Base-by-base conservation (phyloP, 164 flowering plant species). In the Magnolia officinalis region DNA sequence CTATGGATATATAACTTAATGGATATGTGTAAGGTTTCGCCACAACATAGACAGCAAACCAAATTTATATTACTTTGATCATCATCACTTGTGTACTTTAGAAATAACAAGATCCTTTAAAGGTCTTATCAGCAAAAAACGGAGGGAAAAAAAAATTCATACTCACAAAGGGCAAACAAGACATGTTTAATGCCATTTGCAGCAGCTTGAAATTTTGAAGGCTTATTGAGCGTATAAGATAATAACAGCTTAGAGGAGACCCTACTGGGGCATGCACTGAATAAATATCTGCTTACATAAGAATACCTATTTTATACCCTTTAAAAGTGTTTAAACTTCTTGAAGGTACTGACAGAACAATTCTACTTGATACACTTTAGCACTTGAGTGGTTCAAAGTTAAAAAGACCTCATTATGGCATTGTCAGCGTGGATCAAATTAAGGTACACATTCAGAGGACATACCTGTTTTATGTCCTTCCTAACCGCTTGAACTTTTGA, bases 391-490 rank as follows among this genome's bases (percentile, higher is more conserved):
- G 63, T 58, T 58, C 63, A 10, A 16, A 58, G 63, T 58, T 10
- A 2, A 58, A 10, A 10, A 10, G 29, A 26, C 29, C 29, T 26
- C 29, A 26, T 26, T 26, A 19, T 19, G 19, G 67, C 8, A n/a
- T 6, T 23, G 4, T n/a, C 29, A 8, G 67, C 67, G 2, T 20
- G n/a, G 11, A 21, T 1, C 2, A 23, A 49, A n/a, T 21, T 14
- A 59, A 23, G 61, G 49, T 51, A 5, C 2, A 9, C 19, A 37
- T 8, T 29, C 52, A 58, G 24, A 31, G n/a, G 19, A 31, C 18
- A 29, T 76, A 90, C 98, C 98, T 91, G 96, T 71, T 93, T 95
- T 78, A 92, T 94, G 72, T 84, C 81, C 83, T 94, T 96, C 37
- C 91, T 76, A 74, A 96, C 81, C 51, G 99, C 98, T 83, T 92